Evolutionary conservation across 2,329 filamentous ascomycete species (phyloP).

Genomic region (Pestalotiopsis sp.): DNA sequence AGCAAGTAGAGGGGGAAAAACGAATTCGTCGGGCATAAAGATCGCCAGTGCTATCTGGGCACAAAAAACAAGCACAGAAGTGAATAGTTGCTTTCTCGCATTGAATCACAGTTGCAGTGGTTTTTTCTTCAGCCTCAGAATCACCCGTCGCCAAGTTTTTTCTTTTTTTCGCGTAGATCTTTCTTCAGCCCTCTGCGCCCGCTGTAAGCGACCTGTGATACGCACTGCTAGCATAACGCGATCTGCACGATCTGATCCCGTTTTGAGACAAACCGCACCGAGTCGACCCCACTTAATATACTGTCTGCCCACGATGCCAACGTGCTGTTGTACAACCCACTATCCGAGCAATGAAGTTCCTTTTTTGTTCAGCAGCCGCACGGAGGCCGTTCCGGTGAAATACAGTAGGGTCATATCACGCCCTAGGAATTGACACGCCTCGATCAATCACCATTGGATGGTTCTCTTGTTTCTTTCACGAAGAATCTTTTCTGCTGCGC

Average conservation of each 20-base stretch:
- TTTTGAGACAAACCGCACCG: background rate
- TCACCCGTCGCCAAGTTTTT: background rate
- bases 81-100: background rate
- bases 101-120: background rate
- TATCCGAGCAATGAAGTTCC: background rate
- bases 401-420: background rate
- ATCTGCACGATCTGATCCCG: background rate
- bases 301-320: background rate
- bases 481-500: background rate
- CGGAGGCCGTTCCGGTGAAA: background rate
- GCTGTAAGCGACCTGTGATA: background rate
- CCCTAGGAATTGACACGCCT: no score
- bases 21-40: background rate
- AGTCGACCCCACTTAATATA: background rate
- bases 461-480: background rate
- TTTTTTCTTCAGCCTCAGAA: background rate
- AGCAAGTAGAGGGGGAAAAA: background rate
- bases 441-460: no score
- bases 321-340: background rate
- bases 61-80: background rate
- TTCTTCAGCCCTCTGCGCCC: background rate
- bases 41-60: background rate
- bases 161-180: background rate
- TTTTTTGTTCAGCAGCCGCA: background rate
- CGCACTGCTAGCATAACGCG: background rate